Percentiles rank a stretch among this genome's conserved stretches.
phyloP scores from a whole-genome alignment of 495 filamentous ascomycete species.

The Penicillium silybi region DNA sequence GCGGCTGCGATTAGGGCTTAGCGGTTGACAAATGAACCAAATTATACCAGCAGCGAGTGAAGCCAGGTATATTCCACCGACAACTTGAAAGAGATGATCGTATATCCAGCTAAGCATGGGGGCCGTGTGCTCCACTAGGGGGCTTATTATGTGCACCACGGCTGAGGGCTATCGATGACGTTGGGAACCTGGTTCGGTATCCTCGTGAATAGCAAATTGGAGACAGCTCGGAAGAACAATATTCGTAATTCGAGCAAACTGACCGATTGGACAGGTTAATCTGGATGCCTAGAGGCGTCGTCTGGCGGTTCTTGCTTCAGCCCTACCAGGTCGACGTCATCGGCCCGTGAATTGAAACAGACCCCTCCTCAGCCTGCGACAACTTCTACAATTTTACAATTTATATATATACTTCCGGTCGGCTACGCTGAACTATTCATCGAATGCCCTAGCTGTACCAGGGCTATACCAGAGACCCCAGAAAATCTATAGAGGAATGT shows the following conservation, averaged over 20 bases:
- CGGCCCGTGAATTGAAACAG: no score
- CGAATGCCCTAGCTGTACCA: no score
- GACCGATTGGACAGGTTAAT: background rate
- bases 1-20: slow-evolving; percentile 3
- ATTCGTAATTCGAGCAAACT: background rate
- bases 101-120: background rate
- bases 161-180: background rate
- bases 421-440: no score
- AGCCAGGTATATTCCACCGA: background rate
- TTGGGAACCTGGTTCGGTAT: background rate
- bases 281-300: background rate
- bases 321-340: background rate
- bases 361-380: no score
- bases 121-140: no score
- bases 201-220: no score
- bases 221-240: background rate
- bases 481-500: no score
- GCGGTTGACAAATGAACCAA: slow-evolving; percentile 9
- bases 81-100: background rate
- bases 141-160: background rate
- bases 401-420: no score
- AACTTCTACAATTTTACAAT: no score
- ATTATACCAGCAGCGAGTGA: background rate
- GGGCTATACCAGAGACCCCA: no score
- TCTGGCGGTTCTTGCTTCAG: background rate